Conservation (phyloP, 1,284 basidiomycete genomes). For the Cutaneotrichosporon sp. region DNA sequence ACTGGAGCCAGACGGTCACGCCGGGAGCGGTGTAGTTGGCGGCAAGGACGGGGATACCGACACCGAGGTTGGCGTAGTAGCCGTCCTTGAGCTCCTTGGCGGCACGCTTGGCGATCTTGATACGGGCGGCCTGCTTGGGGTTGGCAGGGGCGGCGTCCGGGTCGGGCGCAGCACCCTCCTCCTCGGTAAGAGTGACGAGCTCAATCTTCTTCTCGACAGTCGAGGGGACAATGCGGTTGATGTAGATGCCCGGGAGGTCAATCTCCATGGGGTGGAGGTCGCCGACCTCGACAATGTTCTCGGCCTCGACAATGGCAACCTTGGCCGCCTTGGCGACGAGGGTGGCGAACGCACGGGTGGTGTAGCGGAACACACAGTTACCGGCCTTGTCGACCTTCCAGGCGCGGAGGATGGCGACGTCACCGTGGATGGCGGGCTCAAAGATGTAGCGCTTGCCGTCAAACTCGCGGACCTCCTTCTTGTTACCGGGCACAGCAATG, state of each 20-base stretch:
- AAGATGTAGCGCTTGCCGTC: conserved; percentile 78
- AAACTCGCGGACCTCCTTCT: conserved; percentile 74
- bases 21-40: conserved; percentile 73
- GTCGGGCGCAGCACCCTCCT: conserved; percentile 17
- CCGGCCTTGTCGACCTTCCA: conserved; percentile 94
- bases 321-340: conserved; percentile 86
- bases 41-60: conserved; percentile 89
- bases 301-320: conserved; percentile 88
- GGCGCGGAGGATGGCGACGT: conserved; percentile 83
- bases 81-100: conserved; percentile 88
- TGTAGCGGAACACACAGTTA: conserved; percentile 80
- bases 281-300: conserved; percentile 84
- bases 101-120: conserved; percentile 70
- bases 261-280: conserved; percentile 76
- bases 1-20: conserved; percentile 86
- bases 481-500: conserved; percentile 63
- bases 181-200: conserved; percentile 54
- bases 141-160: conserved; percentile 15
- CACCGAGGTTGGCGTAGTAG: conserved; percentile 67
- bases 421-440: conserved; percentile 79
- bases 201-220: conserved; percentile 76
- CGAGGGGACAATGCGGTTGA: conserved; percentile 77
- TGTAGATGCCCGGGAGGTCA: conserved; percentile 75
- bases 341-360: conserved; percentile 80
- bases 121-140: conserved; percentile 48